phyloP scores from a whole-genome alignment of 768 basidiomycete genomes.

The Naematelia encephala region DNA sequence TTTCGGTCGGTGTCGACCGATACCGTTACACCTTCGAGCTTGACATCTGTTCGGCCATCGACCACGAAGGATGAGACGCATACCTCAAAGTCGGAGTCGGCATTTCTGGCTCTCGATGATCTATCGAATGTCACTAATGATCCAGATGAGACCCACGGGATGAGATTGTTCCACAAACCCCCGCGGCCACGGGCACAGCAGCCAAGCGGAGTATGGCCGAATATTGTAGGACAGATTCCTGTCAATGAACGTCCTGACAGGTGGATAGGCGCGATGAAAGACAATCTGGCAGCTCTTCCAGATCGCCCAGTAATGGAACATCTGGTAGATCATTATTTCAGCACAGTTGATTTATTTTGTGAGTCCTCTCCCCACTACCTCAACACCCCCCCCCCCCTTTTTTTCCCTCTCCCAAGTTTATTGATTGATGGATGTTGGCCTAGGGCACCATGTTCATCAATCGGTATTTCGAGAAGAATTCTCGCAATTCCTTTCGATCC shows the following conservation, averaged over 20 bases:
- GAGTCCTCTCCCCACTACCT: not conserved
- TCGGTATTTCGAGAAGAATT: constrained; percentile 5
- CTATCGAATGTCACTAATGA: no score
- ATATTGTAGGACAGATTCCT: not conserved
- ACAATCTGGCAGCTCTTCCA: not conserved
- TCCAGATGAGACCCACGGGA: no score
- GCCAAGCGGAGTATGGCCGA: constrained; percentile 5
- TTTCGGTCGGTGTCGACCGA: no score
- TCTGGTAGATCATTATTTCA: constrained; percentile 4
- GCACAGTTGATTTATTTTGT: not conserved
- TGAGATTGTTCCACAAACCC: no score
- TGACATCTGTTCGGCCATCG: no score
- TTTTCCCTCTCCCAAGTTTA: not conserved
- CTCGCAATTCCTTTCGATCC: not conserved
- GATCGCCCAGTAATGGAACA: not conserved
- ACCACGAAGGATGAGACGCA: no score
- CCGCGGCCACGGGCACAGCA: no score
- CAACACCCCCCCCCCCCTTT: not conserved
- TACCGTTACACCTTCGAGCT: no score
- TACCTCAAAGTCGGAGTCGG: no score
- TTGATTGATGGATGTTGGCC: no score
- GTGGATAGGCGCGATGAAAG: constrained; percentile 1
- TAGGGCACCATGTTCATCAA: no score
- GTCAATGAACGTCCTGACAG: not conserved
- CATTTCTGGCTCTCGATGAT: no score